Evolutionary conservation across 768 basidiomycete genomes (phyloP), one percentile per base, ranked within the genome.

Genomic region (Sarcodon aspratus): DNA sequence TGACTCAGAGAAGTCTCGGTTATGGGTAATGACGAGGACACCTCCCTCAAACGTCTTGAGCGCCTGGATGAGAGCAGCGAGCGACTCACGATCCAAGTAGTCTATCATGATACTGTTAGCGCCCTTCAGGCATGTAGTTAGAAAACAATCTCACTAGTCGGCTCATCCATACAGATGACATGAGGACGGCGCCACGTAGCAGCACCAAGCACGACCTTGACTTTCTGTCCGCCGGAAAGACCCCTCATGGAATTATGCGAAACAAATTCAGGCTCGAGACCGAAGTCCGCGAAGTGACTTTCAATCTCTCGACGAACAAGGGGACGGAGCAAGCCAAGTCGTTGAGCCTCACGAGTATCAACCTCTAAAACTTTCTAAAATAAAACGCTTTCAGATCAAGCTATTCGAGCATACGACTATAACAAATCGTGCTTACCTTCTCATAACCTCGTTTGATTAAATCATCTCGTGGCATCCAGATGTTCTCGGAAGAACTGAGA

Each of bases 231-330:
- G 69, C 94, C 94, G 55, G 93, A 95, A 43, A 96, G 82, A 79
- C 94, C 94, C 52, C 94, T 80, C 96, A 98, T 99, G 58, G 85
- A 86, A 80, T 98, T 99, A 78, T 99, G 96, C 21, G 90, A 90
- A 56, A 95, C 92, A 68, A 99, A 98, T 74, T 98, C 96, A 54
- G 96, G 75, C 73, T 99, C 96, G 60, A 99, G 89, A 72, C 96
- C 93, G 61, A 98, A 97, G 76, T 98, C 95, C 53, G 88, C 90
- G 58, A 98, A 95, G 78, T 97, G 94, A 75, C 94, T 94, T 80
- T 97, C 94, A 54, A 97, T 96, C 72, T 97, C 94, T 56, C 89
- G 82, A 71, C 96, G 92, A 63, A 99, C 96, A 53, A 99, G 88
- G 56, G 96, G 94, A 54, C 91, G 85, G 62, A 92, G 79, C 49